Conservation (phyloP, 2,329 filamentous ascomycete species). For the Venturiaceae sp. region DNA sequence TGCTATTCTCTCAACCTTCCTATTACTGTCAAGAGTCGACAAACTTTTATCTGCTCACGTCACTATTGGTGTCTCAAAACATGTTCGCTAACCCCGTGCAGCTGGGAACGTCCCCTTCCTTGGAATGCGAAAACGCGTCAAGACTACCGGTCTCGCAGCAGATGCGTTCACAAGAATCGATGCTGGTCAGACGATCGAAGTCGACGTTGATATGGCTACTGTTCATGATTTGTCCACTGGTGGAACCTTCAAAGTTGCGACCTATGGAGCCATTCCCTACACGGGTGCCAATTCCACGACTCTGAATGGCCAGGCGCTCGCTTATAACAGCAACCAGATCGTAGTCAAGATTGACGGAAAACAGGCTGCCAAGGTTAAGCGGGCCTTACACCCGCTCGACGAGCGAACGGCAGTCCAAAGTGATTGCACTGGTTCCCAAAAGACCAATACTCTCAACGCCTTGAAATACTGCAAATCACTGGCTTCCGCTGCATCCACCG, state of each 20-base stretch:
- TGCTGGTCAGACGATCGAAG: slow-evolving; percentile 38
- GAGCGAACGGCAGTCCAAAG: slow-evolving; percentile 5
- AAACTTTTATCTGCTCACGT: no score
- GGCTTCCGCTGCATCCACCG: slow-evolving; percentile 42
- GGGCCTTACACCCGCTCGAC: slow-evolving; percentile 27
- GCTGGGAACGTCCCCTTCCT: slow-evolving; percentile 29
- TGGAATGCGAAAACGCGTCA: slow-evolving; percentile 42
- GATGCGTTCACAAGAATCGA: slow-evolving; percentile 42
- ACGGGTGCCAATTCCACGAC: slow-evolving; percentile 42
- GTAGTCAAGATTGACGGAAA: slow-evolving; percentile 47
- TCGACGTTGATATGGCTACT: slow-evolving; percentile 46
- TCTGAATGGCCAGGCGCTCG: slow-evolving; percentile 37
- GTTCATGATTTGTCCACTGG: slow-evolving; percentile 42
- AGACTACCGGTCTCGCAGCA: slow-evolving; percentile 33
- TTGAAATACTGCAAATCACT: slow-evolving; percentile 45
- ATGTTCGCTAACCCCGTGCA: not conserved
- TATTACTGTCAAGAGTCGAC: not conserved
- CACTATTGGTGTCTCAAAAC: no score
- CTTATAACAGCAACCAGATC: slow-evolving; percentile 51
- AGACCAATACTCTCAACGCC: slow-evolving; percentile 37
- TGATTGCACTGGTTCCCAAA: slow-evolving; percentile 43
- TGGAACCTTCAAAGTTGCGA: slow-evolving; percentile 47
- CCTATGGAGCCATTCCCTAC: slow-evolving; percentile 47
- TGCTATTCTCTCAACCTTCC: not conserved
- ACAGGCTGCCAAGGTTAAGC: slow-evolving; percentile 40